Evolutionary conservation across 1,284 basidiomycete species (phyloP), one percentile per base, ranked within the genome.

Genomic region (Malassezia vespertilionis): DNA sequence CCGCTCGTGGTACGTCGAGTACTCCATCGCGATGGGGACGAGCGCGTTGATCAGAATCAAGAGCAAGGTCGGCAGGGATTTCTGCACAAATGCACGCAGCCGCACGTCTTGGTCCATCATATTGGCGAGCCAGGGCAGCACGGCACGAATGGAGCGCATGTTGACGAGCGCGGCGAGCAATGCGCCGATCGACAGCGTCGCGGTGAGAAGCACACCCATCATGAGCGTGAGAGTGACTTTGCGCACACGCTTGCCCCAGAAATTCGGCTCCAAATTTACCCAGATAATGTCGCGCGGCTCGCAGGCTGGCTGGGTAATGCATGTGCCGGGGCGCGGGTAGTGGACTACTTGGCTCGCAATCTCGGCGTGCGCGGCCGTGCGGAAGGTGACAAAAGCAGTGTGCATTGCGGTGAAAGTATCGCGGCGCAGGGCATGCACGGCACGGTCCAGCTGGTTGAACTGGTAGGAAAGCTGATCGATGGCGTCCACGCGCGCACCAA

Each of bases 211-310:
- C 8, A 89, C 66, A 20, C 81, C 52, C 5, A 80, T 76, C 35
- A 79, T 76, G 10, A 79, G 73, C 26, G 78, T 49, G 21, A 71
- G 65, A 18, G 68, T 41, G 4, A 62, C 44, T 37, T 68, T 58
- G 9, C 67, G 57, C 2, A 62, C 43, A 24, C 64, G 47, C 17
- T 63, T 49, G 23, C 65, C 63, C 44, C 50, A 56, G 74, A 26
- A 76, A 68, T 4, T 76, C 72, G 0, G 82, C 78, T 47, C 83
- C 72, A 96, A 82, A 61, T 87, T 90, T 33, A 80, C 76, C 93
- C 91, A 97, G 15, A 95, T 80, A 48, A 97, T 85, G 69, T 97
- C 91, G 34, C 91, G 79, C 8, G 91, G 91, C 69, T 97, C 91
- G 0, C 89, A 90, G 0, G 91, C 90, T 58, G 63, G 63, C 12